Percentiles rank a stretch among this genome's conserved stretches.
Evolutionary conservation across 2,329 filamentous ascomycete genomes (phyloP).

Genomic region (Rhynchosporium agropyri): DNA sequence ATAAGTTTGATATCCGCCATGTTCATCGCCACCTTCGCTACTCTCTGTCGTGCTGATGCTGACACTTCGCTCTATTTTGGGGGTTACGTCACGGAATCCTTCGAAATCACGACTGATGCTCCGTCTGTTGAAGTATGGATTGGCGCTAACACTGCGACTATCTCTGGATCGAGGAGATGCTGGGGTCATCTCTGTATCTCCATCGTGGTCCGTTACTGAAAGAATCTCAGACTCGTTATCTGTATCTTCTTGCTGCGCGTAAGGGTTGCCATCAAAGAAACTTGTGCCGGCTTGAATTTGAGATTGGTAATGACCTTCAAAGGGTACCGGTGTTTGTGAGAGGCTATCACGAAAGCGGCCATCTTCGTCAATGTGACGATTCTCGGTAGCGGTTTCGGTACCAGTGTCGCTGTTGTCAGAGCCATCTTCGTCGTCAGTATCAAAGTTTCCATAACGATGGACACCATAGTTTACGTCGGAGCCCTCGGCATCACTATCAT

Average conservation of each 20-base stretch:
- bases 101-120: conserved; percentile 17
- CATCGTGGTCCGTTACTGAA: conserved; percentile 39
- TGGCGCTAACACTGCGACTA: conserved; percentile 25
- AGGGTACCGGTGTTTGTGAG: conserved; percentile 32
- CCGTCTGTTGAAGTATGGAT: conserved; percentile 19
- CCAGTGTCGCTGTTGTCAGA: conserved; percentile 37
- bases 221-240: conserved; percentile 36
- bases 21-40: conserved; percentile 12
- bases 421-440: conserved; percentile 26
- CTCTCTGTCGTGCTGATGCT: conserved; percentile 17
- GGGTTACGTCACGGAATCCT: conserved; percentile 5
- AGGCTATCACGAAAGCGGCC: conserved; percentile 30
- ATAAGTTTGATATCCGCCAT: conserved; percentile 6
- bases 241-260: conserved; percentile 26
- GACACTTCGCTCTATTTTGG: conserved; percentile 21
- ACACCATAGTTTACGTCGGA: conserved; percentile 22
- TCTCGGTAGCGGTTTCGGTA: conserved; percentile 37
- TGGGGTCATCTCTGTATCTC: conserved; percentile 44
- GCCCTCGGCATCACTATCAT: conserved; percentile 38
- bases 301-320: conserved; percentile 20
- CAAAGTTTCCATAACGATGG: conserved; percentile 15
- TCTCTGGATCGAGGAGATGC: conserved; percentile 31
- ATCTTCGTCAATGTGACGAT: conserved; percentile 34
- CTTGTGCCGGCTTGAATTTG: conserved; percentile 14
- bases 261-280: conserved; percentile 16